These are phyloP conservation scores for Plenodomus tracheiphilus DNA, from an alignment of 2,329 filamentous ascomycete species.

Conservation along the genomic window DNA sequence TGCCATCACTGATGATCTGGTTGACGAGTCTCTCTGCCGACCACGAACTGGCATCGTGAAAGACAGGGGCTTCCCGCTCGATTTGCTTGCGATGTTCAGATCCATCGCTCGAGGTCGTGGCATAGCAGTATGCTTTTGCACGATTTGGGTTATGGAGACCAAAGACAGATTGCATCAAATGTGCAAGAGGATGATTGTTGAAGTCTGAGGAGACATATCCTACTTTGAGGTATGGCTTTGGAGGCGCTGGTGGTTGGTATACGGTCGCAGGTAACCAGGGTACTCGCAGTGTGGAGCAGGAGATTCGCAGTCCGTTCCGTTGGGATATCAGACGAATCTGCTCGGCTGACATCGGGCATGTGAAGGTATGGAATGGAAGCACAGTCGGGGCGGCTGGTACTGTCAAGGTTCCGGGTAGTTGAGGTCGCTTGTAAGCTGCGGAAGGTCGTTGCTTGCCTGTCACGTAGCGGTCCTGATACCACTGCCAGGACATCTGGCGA, in stretches of 20 bases:
- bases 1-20: slow-evolving; percentile 83
- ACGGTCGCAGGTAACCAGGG: slow-evolving; percentile 84
- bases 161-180: slow-evolving; percentile 98
- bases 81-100: slow-evolving; percentile 91
- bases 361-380: slow-evolving; percentile 96
- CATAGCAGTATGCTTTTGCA: slow-evolving; percentile 90
- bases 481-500: slow-evolving; percentile 76
- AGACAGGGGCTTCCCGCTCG: slow-evolving; percentile 87
- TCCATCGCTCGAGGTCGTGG: slow-evolving; percentile 87
- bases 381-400: slow-evolving; percentile 91
- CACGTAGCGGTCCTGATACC: slow-evolving; percentile 84
- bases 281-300: slow-evolving; percentile 81
- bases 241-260: slow-evolving; percentile 82
- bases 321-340: slow-evolving; percentile 94
- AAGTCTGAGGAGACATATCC: slow-evolving; percentile 98
- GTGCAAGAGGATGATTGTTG: slow-evolving; percentile 95
- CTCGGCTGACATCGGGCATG: slow-evolving; percentile 86
- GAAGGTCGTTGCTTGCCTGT: slow-evolving; percentile 58
- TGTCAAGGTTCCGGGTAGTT: slow-evolving; percentile 71
- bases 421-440: slow-evolving; percentile 70
- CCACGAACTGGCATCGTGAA: slow-evolving; percentile 87
- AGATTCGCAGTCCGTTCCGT: slow-evolving; percentile 90
- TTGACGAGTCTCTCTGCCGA: slow-evolving; percentile 79
- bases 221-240: slow-evolving; percentile 80
- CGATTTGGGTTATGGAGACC: slow-evolving; percentile 77